Conservation (phyloP, 2,329 filamentous ascomycete genomes). For the Apiospora marii region DNA sequence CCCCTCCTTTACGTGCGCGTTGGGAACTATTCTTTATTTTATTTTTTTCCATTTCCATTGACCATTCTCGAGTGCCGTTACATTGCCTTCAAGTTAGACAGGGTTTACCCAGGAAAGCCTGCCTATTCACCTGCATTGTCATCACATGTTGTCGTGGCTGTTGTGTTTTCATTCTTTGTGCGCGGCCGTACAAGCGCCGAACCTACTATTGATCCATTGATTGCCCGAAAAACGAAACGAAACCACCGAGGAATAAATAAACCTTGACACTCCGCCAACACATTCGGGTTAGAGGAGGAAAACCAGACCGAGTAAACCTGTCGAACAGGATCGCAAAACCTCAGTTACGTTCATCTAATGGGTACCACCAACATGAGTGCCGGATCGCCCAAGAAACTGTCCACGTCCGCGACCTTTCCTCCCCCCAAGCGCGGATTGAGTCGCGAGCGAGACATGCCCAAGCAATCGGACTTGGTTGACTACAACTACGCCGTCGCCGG, state of each 20-base stretch:
- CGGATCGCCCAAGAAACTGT: slow-evolving; percentile 25
- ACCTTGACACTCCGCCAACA: not conserved
- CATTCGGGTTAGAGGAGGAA: not conserved
- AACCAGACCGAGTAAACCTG: not conserved
- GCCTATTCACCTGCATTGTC: not conserved
- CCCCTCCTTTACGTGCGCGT: slow-evolving; percentile 26
- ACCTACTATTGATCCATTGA: not conserved
- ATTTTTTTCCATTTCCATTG: not conserved
- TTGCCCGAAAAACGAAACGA: not conserved
- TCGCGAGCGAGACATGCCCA: slow-evolving; percentile 54
- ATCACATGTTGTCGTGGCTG: not conserved
- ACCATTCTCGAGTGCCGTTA: not conserved
- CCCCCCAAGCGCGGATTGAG: slow-evolving; percentile 34
- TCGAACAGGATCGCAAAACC: not conserved
- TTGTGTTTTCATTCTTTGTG: slow-evolving; percentile 4
- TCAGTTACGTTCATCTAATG: slow-evolving; percentile 2
- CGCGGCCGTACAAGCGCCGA: not conserved
- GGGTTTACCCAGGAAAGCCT: not conserved
- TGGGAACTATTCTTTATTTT: not conserved
- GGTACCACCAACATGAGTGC: slow-evolving; percentile 21
- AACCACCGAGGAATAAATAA: not conserved
- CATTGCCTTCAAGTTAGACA: not conserved
- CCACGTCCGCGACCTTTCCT: slow-evolving; percentile 29
- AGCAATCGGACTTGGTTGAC: slow-evolving; percentile 67
- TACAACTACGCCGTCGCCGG: slow-evolving; percentile 83